Percentiles rank a stretch among this genome's conserved stretches.
These are phyloP conservation scores for Chenopodium quinoa DNA, from an alignment of 148 eudicot genomes.

Conservation along the genomic window DNA sequence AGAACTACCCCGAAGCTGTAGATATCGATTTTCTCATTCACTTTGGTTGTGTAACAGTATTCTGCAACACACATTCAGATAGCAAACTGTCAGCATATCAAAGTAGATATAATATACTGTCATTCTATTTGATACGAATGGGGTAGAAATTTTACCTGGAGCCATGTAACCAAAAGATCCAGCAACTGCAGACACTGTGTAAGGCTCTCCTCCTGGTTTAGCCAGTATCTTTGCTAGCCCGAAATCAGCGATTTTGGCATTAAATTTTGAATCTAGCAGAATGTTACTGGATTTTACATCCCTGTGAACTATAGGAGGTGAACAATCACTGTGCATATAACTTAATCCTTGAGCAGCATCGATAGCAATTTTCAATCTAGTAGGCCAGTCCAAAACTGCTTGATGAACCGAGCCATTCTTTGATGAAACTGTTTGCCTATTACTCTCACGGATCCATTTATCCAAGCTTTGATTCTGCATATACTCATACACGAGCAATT, in stretches of 20 bases:
- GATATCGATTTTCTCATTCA: conserved; percentile 3
- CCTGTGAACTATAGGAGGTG: conserved; percentile 62
- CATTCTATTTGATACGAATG: too few species aligned
- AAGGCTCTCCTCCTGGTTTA: conserved; percentile 48
- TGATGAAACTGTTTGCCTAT: conserved; percentile 19
- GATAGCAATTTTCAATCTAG: conserved; percentile 53
- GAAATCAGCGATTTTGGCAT: conserved; percentile 73
- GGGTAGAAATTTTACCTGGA: conserved; percentile 39
- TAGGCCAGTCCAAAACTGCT: conserved; percentile 55
- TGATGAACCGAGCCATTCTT: conserved; percentile 7
- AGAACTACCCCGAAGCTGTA: conserved; percentile 1
- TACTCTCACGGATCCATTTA: conserved; percentile 52
- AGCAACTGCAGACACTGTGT: conserved; percentile 60
- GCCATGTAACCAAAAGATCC: conserved; percentile 78
- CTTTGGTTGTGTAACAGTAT: background rate
- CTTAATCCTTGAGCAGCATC: conserved; percentile 72
- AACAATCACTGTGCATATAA: conserved; percentile 76
- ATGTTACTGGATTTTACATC: conserved; percentile 80
- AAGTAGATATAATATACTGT: too few species aligned
- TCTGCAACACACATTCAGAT: background rate
- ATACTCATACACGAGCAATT: conserved; percentile 73
- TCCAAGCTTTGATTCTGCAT: conserved; percentile 70
- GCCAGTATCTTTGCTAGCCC: conserved; percentile 53
- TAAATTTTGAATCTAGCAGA: conserved; percentile 57
- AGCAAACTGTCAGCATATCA: background rate